Evolutionary conservation across 805 yeast genomes (phyloP), one percentile per base, ranked within the genome.

Genomic region (Maudiozyma turicensis): DNA sequence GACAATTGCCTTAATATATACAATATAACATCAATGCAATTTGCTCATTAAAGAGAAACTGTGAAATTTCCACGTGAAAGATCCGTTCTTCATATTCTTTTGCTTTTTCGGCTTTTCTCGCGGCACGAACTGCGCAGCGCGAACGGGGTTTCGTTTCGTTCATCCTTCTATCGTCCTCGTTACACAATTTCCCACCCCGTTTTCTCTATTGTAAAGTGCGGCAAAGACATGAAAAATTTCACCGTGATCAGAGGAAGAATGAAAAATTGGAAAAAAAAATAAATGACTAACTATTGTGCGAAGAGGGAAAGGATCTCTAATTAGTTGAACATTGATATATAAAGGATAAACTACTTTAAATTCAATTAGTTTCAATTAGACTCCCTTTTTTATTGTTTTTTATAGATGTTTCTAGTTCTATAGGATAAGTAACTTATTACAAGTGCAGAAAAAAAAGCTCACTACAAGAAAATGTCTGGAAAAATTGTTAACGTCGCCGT

Each of bases 401-500:
- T 35, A 35, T 35, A 4, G 14, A n/a, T 11, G 8, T 35, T 2
- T 13, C 15, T 13, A 5, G 6, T 35, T 9, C 26, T 20, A 20
- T 20, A 20, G 4, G 26, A 20, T 20, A 20, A 20, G 26, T 20
- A 20, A 20, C 6, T n/a, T 8, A 34, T 14, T 35, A 15, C 13
- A 35, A n/a, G 13, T 15, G 6, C 20, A 8, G 15, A 13, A 6
- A 39, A 20, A 15, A 8, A 8, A 9, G 11, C 8, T 14, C 11
- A 34, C 34, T 15, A 30, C 26, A n/a, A n/a, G 34, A 65, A 43
- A 48, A 78, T 77, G 82, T 59, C 72, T 47, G 49, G 52, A 26
- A 76, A 72, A 57, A 62, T 76, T 51, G 84, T 82, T 47, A 83
- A 84, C 61, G 68, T 84, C 56, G 90, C 89, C 35, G 74, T 84